These are phyloP conservation scores for Corynascus novoguineensis DNA, from an alignment of 495 filamentous ascomycete species.

Conservation along the genomic window DNA sequence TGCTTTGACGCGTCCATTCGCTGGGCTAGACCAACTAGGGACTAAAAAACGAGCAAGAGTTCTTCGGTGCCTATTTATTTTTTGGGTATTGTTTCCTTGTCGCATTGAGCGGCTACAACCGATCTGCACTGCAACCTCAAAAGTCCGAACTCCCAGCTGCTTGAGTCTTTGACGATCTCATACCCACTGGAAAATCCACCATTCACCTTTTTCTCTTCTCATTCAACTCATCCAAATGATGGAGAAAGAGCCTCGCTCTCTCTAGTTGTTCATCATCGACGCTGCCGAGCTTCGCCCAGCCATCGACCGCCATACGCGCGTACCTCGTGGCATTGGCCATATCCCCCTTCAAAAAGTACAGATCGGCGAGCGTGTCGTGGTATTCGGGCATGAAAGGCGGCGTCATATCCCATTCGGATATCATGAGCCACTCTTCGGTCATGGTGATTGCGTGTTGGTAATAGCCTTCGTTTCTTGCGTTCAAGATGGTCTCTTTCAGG, in stretches of 20 bases:
- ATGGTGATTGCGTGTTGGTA: constrained; percentile 34
- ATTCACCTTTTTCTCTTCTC: not conserved
- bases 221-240: constrained; percentile 14
- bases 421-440: constrained; percentile 28
- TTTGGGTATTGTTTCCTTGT: too few species aligned
- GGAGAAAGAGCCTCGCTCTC: constrained; percentile 22
- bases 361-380: constrained; percentile 34
- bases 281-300: constrained; percentile 34
- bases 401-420: constrained; percentile 32
- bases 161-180: too few species aligned
- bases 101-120: too few species aligned
- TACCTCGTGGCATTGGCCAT: constrained; percentile 32
- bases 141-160: too few species aligned
- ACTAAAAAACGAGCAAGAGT: too few species aligned
- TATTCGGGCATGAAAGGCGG: constrained; percentile 32
- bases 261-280: constrained; percentile 31
- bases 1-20: too few species aligned
- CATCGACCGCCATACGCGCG: constrained; percentile 35
- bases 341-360: constrained; percentile 33
- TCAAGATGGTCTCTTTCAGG: constrained; percentile 27
- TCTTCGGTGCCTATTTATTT: too few species aligned
- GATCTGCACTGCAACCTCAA: too few species aligned
- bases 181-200: too few species aligned
- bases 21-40: too few species aligned
- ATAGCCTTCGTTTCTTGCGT: constrained; percentile 30